A percentile compares a stretch with the other conserved stretches of the same genome.
phyloP scores from a whole-genome alignment of 2,329 filamentous ascomycete genomes.

The Colletotrichum cereale region DNA sequence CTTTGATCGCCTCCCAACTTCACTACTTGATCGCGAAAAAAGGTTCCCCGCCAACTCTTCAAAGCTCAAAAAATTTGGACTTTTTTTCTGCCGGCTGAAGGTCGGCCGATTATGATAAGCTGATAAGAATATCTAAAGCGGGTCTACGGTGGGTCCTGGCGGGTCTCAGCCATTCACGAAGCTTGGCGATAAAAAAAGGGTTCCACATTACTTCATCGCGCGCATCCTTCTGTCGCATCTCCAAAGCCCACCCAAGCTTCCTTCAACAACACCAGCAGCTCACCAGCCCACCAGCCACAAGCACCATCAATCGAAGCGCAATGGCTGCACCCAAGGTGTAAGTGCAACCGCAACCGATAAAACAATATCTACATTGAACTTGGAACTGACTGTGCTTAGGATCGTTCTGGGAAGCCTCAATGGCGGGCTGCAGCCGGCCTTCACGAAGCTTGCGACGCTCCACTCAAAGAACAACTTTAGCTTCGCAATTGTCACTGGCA shows the following conservation, averaged over 20 bases:
- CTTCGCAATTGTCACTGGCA: constrained; percentile 85
- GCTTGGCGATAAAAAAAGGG: constrained; percentile 10
- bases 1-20: constrained; percentile 41
- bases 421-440: constrained; percentile 80
- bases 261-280: constrained; percentile 27
- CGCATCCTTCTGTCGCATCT: constrained; percentile 36
- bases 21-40: constrained; percentile 40
- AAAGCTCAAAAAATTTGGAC: constrained; percentile 43
- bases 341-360: constrained; percentile 36
- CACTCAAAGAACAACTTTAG: constrained; percentile 91
- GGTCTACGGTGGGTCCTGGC: neutral
- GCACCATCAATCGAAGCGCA: constrained; percentile 25
- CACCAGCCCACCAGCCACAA: neutral
- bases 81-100: constrained; percentile 36
- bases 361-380: fast-evolving
- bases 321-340: constrained; percentile 66
- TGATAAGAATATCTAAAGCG: constrained; percentile 33
- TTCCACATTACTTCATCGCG: constrained; percentile 31
- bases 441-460: constrained; percentile 83
- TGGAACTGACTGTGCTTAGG: constrained; percentile 55
- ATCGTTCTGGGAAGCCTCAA: constrained; percentile 87
- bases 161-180: neutral
- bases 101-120: constrained; percentile 40
- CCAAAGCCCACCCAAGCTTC: constrained; percentile 22
- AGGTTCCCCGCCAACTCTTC: constrained; percentile 35